These are phyloP conservation scores for Tetrahymena malaccensis DNA, from an alignment of 73 alveolate genomes.

Conservation along the genomic window DNA sequence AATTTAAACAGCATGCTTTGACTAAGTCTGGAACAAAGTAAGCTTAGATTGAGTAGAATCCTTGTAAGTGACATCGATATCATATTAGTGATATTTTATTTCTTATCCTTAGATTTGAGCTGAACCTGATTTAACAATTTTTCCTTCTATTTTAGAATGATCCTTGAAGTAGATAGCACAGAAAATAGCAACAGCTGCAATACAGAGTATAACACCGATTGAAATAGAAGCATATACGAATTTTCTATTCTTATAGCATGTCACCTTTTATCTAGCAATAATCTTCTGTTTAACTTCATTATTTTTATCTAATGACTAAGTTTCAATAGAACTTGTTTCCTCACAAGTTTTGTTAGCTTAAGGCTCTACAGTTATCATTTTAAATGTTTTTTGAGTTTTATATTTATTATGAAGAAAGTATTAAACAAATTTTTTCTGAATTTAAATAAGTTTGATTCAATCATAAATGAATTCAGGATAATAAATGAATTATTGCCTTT, in stretches of 20 bases:
- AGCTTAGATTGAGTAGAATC: neutral
- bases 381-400: too few species aligned
- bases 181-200: neutral
- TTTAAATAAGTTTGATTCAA: too few species aligned
- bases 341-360: neutral
- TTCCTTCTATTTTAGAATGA: neutral
- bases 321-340: neutral
- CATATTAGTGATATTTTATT: neutral
- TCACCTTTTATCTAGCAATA: neutral
- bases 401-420: too few species aligned
- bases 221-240: neutral
- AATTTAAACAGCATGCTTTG: neutral
- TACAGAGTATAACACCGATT: neutral
- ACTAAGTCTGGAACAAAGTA: neutral
- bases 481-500: too few species aligned
- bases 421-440: too few species aligned
- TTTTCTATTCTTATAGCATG: neutral
- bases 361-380: neutral
- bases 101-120: neutral
- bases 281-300: neutral
- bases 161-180: neutral
- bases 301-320: neutral
- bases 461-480: too few species aligned
- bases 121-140: neutral
- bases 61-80: neutral